Evolutionary conservation across 2,329 filamentous ascomycete genomes (phyloP).

Genomic region (Colletotrichum sp.): DNA sequence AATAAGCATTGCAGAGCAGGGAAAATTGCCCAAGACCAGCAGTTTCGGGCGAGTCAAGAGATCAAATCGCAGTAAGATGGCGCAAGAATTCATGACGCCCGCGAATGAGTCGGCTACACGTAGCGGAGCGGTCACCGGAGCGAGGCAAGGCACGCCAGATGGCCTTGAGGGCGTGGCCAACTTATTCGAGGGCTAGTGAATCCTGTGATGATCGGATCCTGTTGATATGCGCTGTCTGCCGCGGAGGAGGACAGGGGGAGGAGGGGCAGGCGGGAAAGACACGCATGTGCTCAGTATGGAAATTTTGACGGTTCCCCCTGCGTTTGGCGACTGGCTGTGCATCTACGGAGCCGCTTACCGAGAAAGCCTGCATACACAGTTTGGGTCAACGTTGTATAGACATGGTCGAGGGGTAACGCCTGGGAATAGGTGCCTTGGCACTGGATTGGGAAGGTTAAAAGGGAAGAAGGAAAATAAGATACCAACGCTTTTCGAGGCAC

Average conservation of each 20-base stretch:
- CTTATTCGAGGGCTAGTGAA: constrained; percentile 47
- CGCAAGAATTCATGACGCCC: constrained; percentile 68
- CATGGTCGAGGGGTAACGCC: background rate
- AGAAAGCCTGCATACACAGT: background rate
- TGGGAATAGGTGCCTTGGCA: background rate
- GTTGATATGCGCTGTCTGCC: background rate
- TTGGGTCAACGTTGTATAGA: background rate
- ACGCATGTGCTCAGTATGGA: background rate
- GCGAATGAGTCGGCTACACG: constrained; percentile 31
- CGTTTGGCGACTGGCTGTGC: background rate
- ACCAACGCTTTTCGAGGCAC: background rate
- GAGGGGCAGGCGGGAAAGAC: background rate
- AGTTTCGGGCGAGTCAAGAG: constrained; percentile 47
- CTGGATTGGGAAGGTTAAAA: background rate
- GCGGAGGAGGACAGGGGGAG: background rate
- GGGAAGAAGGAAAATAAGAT: background rate
- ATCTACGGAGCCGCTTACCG: background rate
- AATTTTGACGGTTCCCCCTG: background rate
- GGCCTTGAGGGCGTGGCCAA: constrained; percentile 60
- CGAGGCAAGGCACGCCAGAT: constrained; percentile 49
- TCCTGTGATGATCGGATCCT: background rate
- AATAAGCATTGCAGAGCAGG: constrained; percentile 91
- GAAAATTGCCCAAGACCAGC: constrained; percentile 71
- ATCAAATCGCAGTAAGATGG: constrained; percentile 61
- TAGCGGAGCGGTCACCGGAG: constrained; percentile 29